Evolutionary conservation across 129 eudicot genomes (phyloP).

Genomic region (Tagetes erecta): DNA sequence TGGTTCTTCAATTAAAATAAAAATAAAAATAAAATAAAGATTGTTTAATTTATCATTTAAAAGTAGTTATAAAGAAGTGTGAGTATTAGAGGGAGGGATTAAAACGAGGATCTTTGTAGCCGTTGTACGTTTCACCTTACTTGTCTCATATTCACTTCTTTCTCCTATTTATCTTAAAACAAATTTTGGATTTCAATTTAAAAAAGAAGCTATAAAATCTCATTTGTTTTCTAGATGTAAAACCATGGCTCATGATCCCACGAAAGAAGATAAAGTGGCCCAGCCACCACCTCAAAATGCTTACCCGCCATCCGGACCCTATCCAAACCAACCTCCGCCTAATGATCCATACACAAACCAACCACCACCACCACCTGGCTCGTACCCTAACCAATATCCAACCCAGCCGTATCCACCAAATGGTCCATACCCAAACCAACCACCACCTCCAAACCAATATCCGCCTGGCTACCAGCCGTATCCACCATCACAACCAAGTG

Average conservation of each 20-base stretch:
- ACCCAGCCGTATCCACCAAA: slow-evolving; percentile 32
- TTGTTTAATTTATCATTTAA: no score
- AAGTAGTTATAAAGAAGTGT: no score
- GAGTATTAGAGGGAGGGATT: slow-evolving; percentile 21
- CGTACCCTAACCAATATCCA: slow-evolving; percentile 17
- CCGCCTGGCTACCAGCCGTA: background rate
- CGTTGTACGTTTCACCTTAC: slow-evolving; percentile 22
- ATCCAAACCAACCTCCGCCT: slow-evolving; percentile 28
- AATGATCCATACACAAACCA: slow-evolving; percentile 22
- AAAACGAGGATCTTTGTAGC: slow-evolving; percentile 15
- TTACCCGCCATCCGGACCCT: slow-evolving; percentile 14
- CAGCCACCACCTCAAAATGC: slow-evolving; percentile 34
- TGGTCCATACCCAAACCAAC: slow-evolving; percentile 26
- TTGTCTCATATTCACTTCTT: slow-evolving; percentile 30
- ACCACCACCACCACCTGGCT: slow-evolving; percentile 30
- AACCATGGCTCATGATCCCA: slow-evolving; percentile 25
- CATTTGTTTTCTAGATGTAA: background rate
- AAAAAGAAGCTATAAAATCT: slow-evolving; percentile 16
- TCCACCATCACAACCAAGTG: slow-evolving; percentile 13
- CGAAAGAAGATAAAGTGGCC: slow-evolving; percentile 24
- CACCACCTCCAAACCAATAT: slow-evolving; percentile 17
- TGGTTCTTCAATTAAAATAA: no score
- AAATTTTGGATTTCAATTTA: background rate
- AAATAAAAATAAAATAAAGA: background rate
- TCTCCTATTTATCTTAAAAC: slow-evolving; percentile 25